These are phyloP conservation scores for Colletotrichum plurivorum DNA, from an alignment of 2,329 filamentous ascomycete species.

Conservation along the genomic window DNA sequence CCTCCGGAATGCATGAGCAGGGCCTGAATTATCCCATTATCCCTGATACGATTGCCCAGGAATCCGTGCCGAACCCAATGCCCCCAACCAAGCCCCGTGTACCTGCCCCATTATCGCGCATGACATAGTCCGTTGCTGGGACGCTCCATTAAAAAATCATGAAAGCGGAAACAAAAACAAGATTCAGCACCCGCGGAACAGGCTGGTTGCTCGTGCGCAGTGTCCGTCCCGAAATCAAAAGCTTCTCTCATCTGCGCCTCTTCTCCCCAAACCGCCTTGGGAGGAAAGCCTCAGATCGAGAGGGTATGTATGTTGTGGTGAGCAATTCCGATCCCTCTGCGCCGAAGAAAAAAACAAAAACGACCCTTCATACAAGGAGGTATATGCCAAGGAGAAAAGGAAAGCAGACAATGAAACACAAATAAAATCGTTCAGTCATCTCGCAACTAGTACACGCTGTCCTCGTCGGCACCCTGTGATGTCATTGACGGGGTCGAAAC, in stretches of 20 bases:
- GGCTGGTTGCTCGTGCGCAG: slow-evolving; percentile 8
- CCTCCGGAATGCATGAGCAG: slow-evolving; percentile 60
- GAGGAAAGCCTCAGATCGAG: slow-evolving; percentile 30
- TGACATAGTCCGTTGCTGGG: slow-evolving; percentile 50
- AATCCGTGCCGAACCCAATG: slow-evolving; percentile 55
- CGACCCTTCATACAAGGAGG: slow-evolving; percentile 50
- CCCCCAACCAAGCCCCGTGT: slow-evolving; percentile 45
- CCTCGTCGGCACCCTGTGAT: slow-evolving; percentile 79
- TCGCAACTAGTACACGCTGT: slow-evolving; percentile 76
- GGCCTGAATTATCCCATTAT: slow-evolving; percentile 49
- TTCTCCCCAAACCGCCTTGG: slow-evolving; percentile 26
- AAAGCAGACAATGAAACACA: slow-evolving; percentile 50
- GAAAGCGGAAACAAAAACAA: slow-evolving; percentile 43
- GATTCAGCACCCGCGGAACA: slow-evolving; percentile 1
- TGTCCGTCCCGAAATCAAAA: slow-evolving; percentile 18
- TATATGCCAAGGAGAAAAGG: slow-evolving; percentile 61
- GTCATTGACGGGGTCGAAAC: slow-evolving; percentile 80
- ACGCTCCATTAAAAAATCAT: slow-evolving; percentile 46
- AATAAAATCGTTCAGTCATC: slow-evolving; percentile 68
- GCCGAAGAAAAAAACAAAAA: slow-evolving; percentile 42
- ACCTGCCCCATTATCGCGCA: slow-evolving; percentile 61
- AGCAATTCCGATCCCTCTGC: slow-evolving; percentile 36
- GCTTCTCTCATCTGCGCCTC: slow-evolving; percentile 34
- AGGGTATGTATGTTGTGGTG: slow-evolving; percentile 14
- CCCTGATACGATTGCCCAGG: slow-evolving; percentile 46